Conservation (phyloP, 495 filamentous ascomycete species). For the Astrothelium subdiscretum region DNA sequence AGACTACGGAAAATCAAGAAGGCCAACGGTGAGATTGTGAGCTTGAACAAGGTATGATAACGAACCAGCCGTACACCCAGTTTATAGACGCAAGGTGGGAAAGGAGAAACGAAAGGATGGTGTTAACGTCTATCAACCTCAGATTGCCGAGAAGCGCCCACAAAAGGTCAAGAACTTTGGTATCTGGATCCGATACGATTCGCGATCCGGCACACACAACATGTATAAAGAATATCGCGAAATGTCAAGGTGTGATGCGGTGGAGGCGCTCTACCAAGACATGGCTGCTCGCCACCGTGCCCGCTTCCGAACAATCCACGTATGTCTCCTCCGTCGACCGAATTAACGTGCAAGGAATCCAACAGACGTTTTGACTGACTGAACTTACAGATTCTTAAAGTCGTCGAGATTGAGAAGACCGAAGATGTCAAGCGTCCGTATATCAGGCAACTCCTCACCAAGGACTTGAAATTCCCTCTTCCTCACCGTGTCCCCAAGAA, state of each 20-base stretch:
- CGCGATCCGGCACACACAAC: constrained; percentile 99
- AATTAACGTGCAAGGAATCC: no score
- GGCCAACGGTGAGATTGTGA: constrained; percentile 97
- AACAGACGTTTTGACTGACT: no score
- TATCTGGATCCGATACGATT: constrained; percentile 99
- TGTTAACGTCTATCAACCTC: constrained; percentile 5
- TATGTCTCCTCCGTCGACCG: constrained; percentile 43
- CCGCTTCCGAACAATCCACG: constrained; percentile 94
- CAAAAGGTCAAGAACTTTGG: constrained; percentile 99
- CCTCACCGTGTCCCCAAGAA: constrained; percentile 83
- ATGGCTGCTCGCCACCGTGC: constrained; percentile 98
- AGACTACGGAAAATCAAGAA: constrained; percentile 99
- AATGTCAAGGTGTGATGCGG: constrained; percentile 86
- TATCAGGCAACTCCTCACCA: constrained; percentile 93
- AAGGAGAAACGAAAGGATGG: neutral
- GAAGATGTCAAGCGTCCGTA: constrained; percentile 93
- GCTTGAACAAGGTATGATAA: constrained; percentile 77
- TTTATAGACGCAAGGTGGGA: neutral
- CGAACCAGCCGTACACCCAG: constrained; percentile 6
- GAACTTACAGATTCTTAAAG: constrained; percentile 74
- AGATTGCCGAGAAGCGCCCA: constrained; percentile 98
- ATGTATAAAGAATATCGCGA: constrained; percentile 99
- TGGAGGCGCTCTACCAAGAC: constrained; percentile 96
- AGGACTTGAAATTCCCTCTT: constrained; percentile 95
- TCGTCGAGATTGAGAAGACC: constrained; percentile 88